phyloP scores from a whole-genome alignment of 331 rosid species.

The Spiraea crenata region DNA sequence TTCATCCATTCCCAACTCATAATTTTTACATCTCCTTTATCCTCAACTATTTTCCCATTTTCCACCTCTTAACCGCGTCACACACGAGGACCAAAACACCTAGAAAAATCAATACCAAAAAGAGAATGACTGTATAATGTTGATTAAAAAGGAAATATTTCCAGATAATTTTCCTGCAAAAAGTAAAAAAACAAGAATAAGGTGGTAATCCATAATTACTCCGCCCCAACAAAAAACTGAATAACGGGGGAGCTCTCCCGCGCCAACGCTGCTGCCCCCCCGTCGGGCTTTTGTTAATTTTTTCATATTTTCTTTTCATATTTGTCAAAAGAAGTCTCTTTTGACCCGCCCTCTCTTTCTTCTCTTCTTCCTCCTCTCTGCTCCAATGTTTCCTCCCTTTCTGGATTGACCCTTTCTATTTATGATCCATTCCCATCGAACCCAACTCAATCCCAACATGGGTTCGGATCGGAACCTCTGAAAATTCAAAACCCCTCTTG shows the following conservation, averaged over 20 bases:
- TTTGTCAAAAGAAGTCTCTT: constrained; percentile 34
- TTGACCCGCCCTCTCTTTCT: constrained; percentile 61
- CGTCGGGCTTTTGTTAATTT: neutral
- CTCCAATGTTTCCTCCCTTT: constrained; percentile 34
- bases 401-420: constrained; percentile 8
- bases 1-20: too few relatives aligned
- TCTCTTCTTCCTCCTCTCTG: constrained; percentile 52
- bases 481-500: constrained; percentile 5
- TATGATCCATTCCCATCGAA: neutral
- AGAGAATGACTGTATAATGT: too few relatives aligned
- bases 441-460: constrained; percentile 12
- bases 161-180: too few relatives aligned
- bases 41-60: too few relatives aligned
- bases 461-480: constrained; percentile 35
- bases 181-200: neutral
- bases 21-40: neutral
- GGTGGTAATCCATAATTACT: too few relatives aligned
- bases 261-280: constrained; percentile 7
- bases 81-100: too few relatives aligned
- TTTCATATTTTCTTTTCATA: neutral
- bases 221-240: neutral
- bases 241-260: neutral
- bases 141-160: neutral
- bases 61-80: too few relatives aligned
- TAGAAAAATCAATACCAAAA: neutral